Percentiles rank a stretch among this genome's conserved stretches.
Evolutionary conservation across 73 alveolate genomes (phyloP).

Genomic region (Paraurostyla sp.): DNA sequence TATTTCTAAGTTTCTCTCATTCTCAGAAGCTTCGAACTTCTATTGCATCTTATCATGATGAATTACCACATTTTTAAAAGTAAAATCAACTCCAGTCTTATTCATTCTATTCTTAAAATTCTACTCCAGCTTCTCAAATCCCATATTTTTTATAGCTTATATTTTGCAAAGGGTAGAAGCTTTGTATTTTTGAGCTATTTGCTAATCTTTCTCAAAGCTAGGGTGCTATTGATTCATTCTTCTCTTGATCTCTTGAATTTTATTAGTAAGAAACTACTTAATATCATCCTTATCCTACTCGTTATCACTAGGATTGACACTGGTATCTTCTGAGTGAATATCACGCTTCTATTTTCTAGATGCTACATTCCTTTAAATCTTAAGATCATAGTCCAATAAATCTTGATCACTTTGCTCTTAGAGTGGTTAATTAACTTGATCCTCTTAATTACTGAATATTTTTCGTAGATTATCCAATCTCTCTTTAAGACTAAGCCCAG

Average conservation of each 20-base stretch:
- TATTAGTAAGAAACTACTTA: slow-evolving; percentile 44
- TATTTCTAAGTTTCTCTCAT: slow-evolving; percentile 20
- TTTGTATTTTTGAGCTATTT: slow-evolving; percentile 34
- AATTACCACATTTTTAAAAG: slow-evolving; percentile 50
- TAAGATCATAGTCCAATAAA: not conserved
- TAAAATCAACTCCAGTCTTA: slow-evolving; percentile 61
- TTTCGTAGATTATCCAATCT: slow-evolving; percentile 38
- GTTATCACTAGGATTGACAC: not conserved
- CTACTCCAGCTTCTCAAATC: slow-evolving; percentile 61
- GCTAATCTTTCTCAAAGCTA: not conserved
- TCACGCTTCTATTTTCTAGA: not conserved
- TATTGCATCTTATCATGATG: slow-evolving; percentile 27
- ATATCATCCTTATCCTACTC: slow-evolving; percentile 24
- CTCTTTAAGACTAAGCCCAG: not conserved
- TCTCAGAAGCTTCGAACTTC: not conserved
- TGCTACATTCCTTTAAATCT: not conserved
- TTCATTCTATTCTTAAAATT: slow-evolving; percentile 55
- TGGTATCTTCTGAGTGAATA: slow-evolving; percentile 39
- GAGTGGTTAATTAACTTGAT: not conserved
- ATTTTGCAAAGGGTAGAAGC: slow-evolving; percentile 62
- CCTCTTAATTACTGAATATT: slow-evolving; percentile 40
- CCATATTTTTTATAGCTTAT: slow-evolving; percentile 57
- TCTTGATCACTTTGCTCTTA: not conserved
- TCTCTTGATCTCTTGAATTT: slow-evolving; percentile 36
- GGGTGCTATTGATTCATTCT: slow-evolving; percentile 41